Base-by-base conservation (phyloP, 2,329 filamentous ascomycete genomes). In the Diaporthe ilicicola region DNA sequence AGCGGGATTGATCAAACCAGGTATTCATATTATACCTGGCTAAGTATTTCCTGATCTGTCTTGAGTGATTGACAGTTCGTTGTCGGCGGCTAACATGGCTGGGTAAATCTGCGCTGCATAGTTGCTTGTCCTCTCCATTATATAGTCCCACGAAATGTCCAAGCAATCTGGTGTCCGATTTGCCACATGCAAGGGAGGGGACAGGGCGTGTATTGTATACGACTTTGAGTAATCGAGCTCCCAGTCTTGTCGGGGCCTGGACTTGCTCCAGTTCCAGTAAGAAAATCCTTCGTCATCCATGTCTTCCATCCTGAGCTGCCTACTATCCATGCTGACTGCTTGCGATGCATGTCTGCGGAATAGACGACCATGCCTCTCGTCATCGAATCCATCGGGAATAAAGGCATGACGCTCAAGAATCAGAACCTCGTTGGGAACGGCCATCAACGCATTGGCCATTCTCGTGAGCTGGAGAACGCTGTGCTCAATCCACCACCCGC, bases 91-190 rank as follows among this genome's bases (percentile, higher is more conserved):
- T 24, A 51, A 8, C 62, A 66, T 54, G 29, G 44, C 29, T 53
- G 62, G 62, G 17, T 50, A 50, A n/a, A 53, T 42, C 17, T 66
- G 62, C 4, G 48, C 62, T 53, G 27, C 62, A 13, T 53, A 66
- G 19, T 66, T 66, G 48, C 62, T 53, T 29, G 17, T 66, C 46
- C 62, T 53, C 46, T 42, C 29, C 62, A 66, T 66, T 3, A 66
- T n/a, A 53, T 66, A 66, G n/a, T 53, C 62, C 62, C 62, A 66
- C 6, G 62, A 37, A 27, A 51, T 66, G n/a, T 50, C 62, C 44
- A 51, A 19, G 46, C 62, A 51, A 66, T 51, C 46, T 1, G 62
- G 42, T 0, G 32, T 66, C 29, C 48, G 32, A 24, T 66, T 66
- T 12, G 39, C 62, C 24, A 66, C 44, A 8, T 59, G 54, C 3